Base-by-base conservation (phyloP, 345 rosid genomes). In the Cardamine occulta region DNA sequence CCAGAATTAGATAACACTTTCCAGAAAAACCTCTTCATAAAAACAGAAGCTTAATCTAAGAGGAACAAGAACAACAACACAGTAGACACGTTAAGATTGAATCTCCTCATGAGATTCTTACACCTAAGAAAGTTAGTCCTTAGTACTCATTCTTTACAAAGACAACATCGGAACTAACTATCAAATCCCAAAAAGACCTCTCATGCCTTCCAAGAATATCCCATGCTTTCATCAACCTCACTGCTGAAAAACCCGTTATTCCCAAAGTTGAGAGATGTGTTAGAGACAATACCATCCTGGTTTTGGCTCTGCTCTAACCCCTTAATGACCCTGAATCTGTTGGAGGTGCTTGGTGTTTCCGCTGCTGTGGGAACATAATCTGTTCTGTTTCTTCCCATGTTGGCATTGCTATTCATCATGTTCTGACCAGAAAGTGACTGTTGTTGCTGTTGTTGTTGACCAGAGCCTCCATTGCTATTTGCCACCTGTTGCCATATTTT, bases 401-500 rank as follows among this genome's bases (percentile, higher is more conserved):
- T 86, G 6, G 84, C 54, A 69, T 40, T 75, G 49, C 56, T 29
- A 23, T 60, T 78, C 42, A 84, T 70, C 42, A 84, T 67, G 45
- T 83, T 85, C 85, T 84, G 67, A 64, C 76, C 63, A 70, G 80
- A 63, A 28, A 77, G 53, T 17, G 71, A 63, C 71, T 63, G 75
- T 34, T 84, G 74, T 47, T 67, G 64, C 19, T 40, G 91, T 56
- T 79, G 79, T 45, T 66, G 69, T 8, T 74, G 79, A 53, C 72
- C 82, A 12, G 76, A 48, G 11, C 80, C 72, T 64, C 68, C 73
- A 60, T 59, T 78, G 62, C 47, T 64, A 61, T 78, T 84, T 32
- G 91, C 86, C 85, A 90, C 83, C 73, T 91, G 97, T 66, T 90
- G 93, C 80, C 89, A 84, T 52, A 94, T 74, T 19, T 90, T 96